phyloP scores from a whole-genome alignment of 1,139 yeast genomes.

The Blastobotrys ciferrii region DNA sequence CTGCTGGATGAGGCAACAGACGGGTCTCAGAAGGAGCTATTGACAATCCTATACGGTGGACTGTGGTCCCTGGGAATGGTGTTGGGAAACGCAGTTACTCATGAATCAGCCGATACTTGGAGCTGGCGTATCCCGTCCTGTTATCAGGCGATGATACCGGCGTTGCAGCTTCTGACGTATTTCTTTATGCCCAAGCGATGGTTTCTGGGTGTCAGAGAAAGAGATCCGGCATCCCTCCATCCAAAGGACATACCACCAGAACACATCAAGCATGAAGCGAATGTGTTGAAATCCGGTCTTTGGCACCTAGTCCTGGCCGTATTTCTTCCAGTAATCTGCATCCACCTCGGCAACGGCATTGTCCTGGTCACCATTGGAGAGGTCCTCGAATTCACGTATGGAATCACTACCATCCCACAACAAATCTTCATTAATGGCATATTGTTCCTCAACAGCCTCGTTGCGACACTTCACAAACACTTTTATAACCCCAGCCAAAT shows the following conservation, averaged over 20 bases:
- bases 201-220: neutral
- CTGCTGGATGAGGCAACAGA: conserved; percentile 1
- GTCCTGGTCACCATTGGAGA: conserved; percentile 5
- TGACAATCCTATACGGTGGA: neutral
- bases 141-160: conserved; percentile 7
- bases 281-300: neutral
- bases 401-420: conserved; percentile 5
- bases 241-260: too few relatives aligned
- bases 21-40: neutral
- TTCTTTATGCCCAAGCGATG: neutral
- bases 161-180: neutral
- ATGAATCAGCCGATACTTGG: neutral
- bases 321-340: conserved; percentile 10
- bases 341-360: conserved; percentile 14
- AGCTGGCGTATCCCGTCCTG: conserved; percentile 12
- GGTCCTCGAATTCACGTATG: conserved; percentile 6
- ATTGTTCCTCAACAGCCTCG: conserved; percentile 2
- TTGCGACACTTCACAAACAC: neutral
- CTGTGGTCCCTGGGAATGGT: conserved; percentile 10
- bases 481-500: neutral
- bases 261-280: neutral
- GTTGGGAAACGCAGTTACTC: conserved; percentile 9
- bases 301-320: neutral
- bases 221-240: neutral
- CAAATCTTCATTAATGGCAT: conserved; percentile 10